Percentiles rank a stretch among this genome's conserved stretches.
These are phyloP conservation scores for Metschnikowia lochheadii DNA, from an alignment of 805 yeast genomes.

Conservation along the genomic window DNA sequence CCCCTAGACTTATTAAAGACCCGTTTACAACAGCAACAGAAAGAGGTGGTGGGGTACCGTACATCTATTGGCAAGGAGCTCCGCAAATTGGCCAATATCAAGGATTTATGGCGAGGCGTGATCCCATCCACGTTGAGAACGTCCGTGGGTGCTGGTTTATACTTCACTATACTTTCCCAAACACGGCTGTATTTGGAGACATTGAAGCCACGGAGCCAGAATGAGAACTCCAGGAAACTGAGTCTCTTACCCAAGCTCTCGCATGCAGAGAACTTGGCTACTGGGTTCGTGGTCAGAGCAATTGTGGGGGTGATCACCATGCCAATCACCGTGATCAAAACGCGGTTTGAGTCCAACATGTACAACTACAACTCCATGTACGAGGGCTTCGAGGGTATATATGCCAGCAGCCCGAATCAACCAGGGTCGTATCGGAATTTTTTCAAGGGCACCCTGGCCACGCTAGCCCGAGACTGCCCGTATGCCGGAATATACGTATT, in stretches of 20 bases:
- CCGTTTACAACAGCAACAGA: slow-evolving; percentile 60
- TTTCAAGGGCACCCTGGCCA: slow-evolving; percentile 83
- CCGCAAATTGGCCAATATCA: slow-evolving; percentile 35
- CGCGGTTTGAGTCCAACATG: slow-evolving; percentile 78
- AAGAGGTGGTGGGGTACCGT: slow-evolving; percentile 16
- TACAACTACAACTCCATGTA: slow-evolving; percentile 63
- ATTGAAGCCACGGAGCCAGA: slow-evolving; percentile 13
- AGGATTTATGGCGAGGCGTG: slow-evolving; percentile 88
- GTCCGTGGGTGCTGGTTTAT: slow-evolving; percentile 85
- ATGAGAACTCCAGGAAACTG: slow-evolving; percentile 23
- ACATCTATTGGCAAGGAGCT: slow-evolving; percentile 40
- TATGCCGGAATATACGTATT: slow-evolving; percentile 91
- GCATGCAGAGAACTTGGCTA: slow-evolving; percentile 60
- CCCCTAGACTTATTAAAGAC: slow-evolving; percentile 90
- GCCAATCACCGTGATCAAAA: slow-evolving; percentile 92
- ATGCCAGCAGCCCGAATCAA: slow-evolving; percentile 28
- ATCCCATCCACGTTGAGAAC: slow-evolving; percentile 87
- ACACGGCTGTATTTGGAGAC: slow-evolving; percentile 50
- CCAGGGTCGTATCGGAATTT: slow-evolving; percentile 56
- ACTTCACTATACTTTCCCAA: slow-evolving; percentile 66
- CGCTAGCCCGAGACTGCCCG: slow-evolving; percentile 88
- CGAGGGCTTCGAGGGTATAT: slow-evolving; percentile 59
- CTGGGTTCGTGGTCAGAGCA: slow-evolving; percentile 80
- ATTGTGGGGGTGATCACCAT: slow-evolving; percentile 81
- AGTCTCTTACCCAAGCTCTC: slow-evolving; percentile 65